Base-by-base conservation (phyloP, 352 stramenopile species). In the Globisporangium uncinulatum region DNA sequence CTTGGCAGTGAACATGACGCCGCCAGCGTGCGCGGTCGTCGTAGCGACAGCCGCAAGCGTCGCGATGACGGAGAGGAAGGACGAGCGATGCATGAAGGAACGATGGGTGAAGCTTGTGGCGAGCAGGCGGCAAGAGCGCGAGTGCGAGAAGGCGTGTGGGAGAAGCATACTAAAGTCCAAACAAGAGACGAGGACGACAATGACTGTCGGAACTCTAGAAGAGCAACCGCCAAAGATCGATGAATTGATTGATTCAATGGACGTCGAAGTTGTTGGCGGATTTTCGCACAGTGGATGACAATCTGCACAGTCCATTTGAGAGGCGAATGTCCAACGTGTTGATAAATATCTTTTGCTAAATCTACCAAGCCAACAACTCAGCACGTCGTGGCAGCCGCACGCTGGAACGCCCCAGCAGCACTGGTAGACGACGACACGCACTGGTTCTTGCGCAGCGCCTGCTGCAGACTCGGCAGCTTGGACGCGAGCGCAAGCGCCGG, bases 381-480 rank as follows among this genome's bases (percentile, higher is more conserved):
- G n/a, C 51, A 19, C 10, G 37, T 57, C 37, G 36, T 36, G 19
- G 41, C 6, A 11, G 34, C 13, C 13, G 43, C 41, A 3, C 20
- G 21, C 29, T 5, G 29, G 31, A 59, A 59, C 11, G n/a, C n/a
- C n/a, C 43, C 20, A 19, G 21, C 19, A 5, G 44, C 19, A 29
- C 24, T 29, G n/a, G 29, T 11, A 6, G 24, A 20, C 11, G 20
- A 8, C 9, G 11, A 14, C 36, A 57, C 5, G 43, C 47, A 62
- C 47, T 65, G 57, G 34, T 73, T 73, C 47, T 76, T 71, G 21
- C 61, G 64, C 53, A 83, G 62, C 14, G 66, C 70, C 61, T 83
- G 71, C 36, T 71, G 61, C 24, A 83, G 54, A 59, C 73, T 83
- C 2, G 73, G 73, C 10, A 83, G 69, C 48, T 66, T 66, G 1